Conservation (phyloP, 2,329 filamentous ascomycete genomes). For the Sporothrix dimorphospora region DNA sequence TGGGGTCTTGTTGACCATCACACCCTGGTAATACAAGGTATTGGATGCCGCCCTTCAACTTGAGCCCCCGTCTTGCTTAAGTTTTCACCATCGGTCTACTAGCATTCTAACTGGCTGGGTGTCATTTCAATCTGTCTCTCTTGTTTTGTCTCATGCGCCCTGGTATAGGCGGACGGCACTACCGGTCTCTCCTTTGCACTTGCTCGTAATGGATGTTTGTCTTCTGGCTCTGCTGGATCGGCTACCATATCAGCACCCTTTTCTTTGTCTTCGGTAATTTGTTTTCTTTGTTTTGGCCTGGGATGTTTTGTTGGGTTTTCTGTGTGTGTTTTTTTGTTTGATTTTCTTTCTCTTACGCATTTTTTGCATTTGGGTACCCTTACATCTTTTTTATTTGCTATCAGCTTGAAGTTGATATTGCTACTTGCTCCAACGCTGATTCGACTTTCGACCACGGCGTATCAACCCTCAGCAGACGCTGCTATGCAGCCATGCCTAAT, state of each 20-base stretch:
- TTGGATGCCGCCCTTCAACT: background rate
- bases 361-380: background rate
- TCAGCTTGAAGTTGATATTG: background rate
- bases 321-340: background rate
- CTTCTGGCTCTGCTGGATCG: background rate
- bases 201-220: background rate
- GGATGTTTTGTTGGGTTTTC: background rate
- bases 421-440: background rate
- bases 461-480: background rate
- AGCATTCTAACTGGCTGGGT: no score
- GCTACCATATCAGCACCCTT: background rate
- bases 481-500: no score
- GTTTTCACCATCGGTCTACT: no score
- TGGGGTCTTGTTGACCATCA: background rate
- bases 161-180: background rate
- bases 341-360: constrained; percentile 34
- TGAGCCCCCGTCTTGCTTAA: no score
- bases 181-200: background rate
- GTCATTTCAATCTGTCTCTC: no score
- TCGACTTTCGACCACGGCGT: background rate
- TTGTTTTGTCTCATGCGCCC: background rate
- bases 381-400: background rate
- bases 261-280: background rate
- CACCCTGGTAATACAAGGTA: background rate
- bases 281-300: background rate